These are phyloP conservation scores for Trichoderma aggressivum DNA, from an alignment of 2,329 filamentous ascomycete species.

Conservation along the genomic window DNA sequence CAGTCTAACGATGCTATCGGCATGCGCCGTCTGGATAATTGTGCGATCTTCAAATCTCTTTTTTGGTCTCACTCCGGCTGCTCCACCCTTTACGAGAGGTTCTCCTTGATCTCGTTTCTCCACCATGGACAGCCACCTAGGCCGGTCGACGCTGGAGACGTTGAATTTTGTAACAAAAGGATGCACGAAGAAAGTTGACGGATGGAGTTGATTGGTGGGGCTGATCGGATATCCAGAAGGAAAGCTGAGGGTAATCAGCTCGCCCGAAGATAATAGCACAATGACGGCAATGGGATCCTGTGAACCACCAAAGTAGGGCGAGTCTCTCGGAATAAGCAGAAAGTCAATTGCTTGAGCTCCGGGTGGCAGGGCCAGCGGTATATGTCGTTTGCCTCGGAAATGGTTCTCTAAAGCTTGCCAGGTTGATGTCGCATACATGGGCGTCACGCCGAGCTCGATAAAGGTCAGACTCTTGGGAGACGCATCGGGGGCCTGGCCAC, in stretches of 20 bases:
- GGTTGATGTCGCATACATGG: constrained; percentile 84
- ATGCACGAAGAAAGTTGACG: constrained; percentile 83
- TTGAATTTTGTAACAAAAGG: constrained; percentile 76
- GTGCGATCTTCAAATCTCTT: constrained; percentile 80
- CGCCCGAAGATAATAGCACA: constrained; percentile 76
- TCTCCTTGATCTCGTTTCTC: constrained; percentile 80
- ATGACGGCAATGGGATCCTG: constrained; percentile 89
- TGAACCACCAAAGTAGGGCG: constrained; percentile 81
- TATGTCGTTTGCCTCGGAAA: constrained; percentile 71
- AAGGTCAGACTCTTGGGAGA: constrained; percentile 78
- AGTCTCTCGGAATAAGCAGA: constrained; percentile 74
- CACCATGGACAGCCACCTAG: constrained; percentile 85
- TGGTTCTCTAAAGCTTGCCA: constrained; percentile 81
- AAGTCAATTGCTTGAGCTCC: constrained; percentile 77
- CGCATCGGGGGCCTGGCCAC: constrained; percentile 67
- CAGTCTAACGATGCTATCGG: constrained; percentile 83
- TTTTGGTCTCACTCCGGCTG: constrained; percentile 63
- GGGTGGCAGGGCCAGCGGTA: constrained; percentile 69
- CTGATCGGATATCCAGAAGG: constrained; percentile 87
- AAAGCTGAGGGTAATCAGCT: constrained; percentile 86
- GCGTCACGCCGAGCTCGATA: constrained; percentile 82
- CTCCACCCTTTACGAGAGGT: constrained; percentile 73
- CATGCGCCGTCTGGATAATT: constrained; percentile 81
- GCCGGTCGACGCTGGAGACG: constrained; percentile 71
- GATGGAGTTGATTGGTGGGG: constrained; percentile 88